Evolutionary conservation across 495 filamentous ascomycete species (phyloP).

Genomic region (Penicillium psychrofluorescens): DNA sequence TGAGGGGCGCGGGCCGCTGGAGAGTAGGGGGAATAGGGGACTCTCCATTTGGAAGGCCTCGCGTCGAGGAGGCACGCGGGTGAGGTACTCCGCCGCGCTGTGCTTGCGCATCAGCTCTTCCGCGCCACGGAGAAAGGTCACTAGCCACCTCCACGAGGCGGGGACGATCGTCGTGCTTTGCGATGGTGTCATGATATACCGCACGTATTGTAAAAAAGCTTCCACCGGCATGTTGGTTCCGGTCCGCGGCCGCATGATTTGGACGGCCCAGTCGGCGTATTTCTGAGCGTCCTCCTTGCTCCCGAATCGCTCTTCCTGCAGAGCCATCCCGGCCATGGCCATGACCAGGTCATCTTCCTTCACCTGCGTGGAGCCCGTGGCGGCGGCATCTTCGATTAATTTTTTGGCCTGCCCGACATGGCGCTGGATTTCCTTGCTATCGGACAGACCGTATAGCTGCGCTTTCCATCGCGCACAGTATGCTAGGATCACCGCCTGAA

Average conservation of each 20-base stretch:
- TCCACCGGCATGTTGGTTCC: constrained; percentile 18
- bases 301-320: constrained; percentile 39
- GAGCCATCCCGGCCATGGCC: constrained; percentile 31
- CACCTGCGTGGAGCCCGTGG: constrained; percentile 7
- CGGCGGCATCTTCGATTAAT: constrained; percentile 18
- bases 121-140: constrained; percentile 32
- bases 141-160: constrained; percentile 21
- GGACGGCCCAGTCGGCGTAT: constrained; percentile 25
- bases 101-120: constrained; percentile 30
- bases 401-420: constrained; percentile 18
- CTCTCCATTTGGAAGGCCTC: constrained; percentile 33
- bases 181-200: constrained; percentile 22
- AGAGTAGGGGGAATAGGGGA: constrained; percentile 34
- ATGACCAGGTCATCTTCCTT: constrained; percentile 25
- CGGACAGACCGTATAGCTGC: constrained; percentile 15
- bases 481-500: constrained; percentile 29
- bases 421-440: constrained; percentile 17
- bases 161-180: background rate
- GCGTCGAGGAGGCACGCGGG: constrained; percentile 21
- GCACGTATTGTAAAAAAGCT: constrained; percentile 33
- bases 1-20: constrained; percentile 38
- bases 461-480: constrained; percentile 36
- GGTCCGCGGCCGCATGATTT: constrained; percentile 23
- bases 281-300: constrained; percentile 16
- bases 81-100: constrained; percentile 18